Conservation (phyloP, 164 flowering plant genomes). For the Nymphaea thermarum region DNA sequence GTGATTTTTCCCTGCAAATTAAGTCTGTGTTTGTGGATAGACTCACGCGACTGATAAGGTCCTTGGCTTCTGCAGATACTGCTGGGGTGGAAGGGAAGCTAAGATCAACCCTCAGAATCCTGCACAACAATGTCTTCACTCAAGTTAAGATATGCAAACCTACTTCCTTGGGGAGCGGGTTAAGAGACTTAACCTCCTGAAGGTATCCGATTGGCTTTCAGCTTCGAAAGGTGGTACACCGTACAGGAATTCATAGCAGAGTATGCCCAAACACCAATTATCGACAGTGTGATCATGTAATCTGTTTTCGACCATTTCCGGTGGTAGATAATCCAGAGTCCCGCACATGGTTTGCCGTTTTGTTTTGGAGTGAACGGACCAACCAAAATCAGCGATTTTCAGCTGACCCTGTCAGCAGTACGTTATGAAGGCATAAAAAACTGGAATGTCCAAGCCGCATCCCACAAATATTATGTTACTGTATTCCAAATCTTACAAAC, state of each 20-base stretch:
- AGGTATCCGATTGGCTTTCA: slow-evolving; percentile 63
- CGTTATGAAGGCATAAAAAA: background rate
- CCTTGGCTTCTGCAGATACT: slow-evolving; percentile 58
- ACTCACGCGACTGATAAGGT: slow-evolving; percentile 54
- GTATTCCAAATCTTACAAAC: too few species aligned
- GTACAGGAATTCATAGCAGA: slow-evolving; percentile 87
- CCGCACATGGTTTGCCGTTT: slow-evolving; percentile 93
- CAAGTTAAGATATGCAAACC: background rate
- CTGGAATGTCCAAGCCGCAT: too few species aligned
- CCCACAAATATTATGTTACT: too few species aligned
- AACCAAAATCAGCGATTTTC: slow-evolving; percentile 96
- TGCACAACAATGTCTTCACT: slow-evolving; percentile 12
- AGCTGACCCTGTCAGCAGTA: slow-evolving; percentile 50
- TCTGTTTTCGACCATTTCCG: slow-evolving; percentile 65
- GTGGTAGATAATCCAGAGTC: slow-evolving; percentile 87
- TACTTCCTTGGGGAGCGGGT: background rate
- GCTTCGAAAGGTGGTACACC: slow-evolving; percentile 95
- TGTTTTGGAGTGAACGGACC: slow-evolving; percentile 83
- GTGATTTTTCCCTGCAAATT: too few species aligned
- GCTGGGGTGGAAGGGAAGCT: slow-evolving; percentile 50
- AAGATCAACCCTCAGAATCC: slow-evolving; percentile 74
- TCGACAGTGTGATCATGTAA: slow-evolving; percentile 86
- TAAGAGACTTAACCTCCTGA: slow-evolving; percentile 36
- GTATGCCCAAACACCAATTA: slow-evolving; percentile 89
- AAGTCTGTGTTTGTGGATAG: background rate